Conservation (phyloP, 2,329 filamentous ascomycete species). For the Helotiales sp. region DNA sequence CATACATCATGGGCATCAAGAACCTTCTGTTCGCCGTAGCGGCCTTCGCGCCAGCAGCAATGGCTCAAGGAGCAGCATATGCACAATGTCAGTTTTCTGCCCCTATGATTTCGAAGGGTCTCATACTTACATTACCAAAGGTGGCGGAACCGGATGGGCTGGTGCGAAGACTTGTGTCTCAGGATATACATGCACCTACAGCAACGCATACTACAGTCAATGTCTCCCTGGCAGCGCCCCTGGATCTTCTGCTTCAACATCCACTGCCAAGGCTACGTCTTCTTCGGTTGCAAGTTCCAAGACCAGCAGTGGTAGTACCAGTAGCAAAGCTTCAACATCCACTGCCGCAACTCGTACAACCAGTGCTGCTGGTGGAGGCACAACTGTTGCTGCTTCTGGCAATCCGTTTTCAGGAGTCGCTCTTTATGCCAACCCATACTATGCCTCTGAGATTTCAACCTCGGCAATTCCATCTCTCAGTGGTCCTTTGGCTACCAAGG, state of each 20-base stretch:
- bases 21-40: conserved; percentile 31
- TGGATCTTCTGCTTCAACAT: conserved; percentile 9
- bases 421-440: conserved; percentile 41
- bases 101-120: background rate
- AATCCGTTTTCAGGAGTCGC: conserved; percentile 51
- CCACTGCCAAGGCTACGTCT: background rate
- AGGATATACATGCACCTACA: conserved; percentile 28
- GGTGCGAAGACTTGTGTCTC: conserved; percentile 32
- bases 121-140: conserved; percentile 21
- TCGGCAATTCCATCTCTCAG: conserved; percentile 63
- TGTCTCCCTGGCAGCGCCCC: conserved; percentile 29
- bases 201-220: conserved; percentile 32
- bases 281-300: background rate
- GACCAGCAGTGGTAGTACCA: background rate
- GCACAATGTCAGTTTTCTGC: conserved; percentile 29
- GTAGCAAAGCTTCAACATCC: conserved; percentile 4
- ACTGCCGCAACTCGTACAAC: conserved; percentile 14
- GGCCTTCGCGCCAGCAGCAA: conserved; percentile 30
- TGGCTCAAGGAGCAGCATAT: conserved; percentile 29
- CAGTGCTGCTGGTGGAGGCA: conserved; percentile 16
- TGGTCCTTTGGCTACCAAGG: conserved; percentile 51
- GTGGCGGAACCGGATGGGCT: conserved; percentile 29
- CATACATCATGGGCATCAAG: conserved; percentile 29
- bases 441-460: conserved; percentile 51
- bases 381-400: conserved; percentile 43